Conservation (phyloP, 352 stramenopile genomes). For the Halophytophthora batemanensis region DNA sequence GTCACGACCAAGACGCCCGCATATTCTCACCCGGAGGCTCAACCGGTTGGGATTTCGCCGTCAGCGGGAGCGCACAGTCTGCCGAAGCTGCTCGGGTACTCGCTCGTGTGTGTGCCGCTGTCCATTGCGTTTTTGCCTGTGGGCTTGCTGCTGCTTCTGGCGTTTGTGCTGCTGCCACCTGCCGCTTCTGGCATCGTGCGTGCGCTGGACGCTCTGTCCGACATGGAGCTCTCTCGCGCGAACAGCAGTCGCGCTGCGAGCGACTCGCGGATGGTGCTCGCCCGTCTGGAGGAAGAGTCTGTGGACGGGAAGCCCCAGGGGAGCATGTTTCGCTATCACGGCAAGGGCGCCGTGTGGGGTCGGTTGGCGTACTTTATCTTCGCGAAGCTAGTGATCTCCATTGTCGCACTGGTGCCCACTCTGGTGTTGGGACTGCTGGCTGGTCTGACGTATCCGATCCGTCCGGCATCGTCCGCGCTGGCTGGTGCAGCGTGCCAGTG, state of each 20-base stretch:
- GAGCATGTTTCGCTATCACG: slow-evolving; percentile 59
- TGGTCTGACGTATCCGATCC: slow-evolving; percentile 57
- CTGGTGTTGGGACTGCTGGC: slow-evolving; percentile 51
- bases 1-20: slow-evolving; percentile 21
- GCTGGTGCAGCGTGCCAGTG: slow-evolving; percentile 40
- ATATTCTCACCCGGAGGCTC: slow-evolving; percentile 10
- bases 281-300: slow-evolving; percentile 43
- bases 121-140: slow-evolving; percentile 59
- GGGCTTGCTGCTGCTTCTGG: slow-evolving; percentile 47
- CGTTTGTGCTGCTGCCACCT: slow-evolving; percentile 58
- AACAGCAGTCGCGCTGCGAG: slow-evolving; percentile 57
- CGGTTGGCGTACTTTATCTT: slow-evolving; percentile 70
- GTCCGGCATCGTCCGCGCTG: slow-evolving; percentile 38
- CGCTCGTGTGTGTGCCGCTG: slow-evolving; percentile 52
- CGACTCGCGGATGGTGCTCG: slow-evolving; percentile 57
- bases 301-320: slow-evolving; percentile 30
- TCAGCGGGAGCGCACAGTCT: slow-evolving; percentile 45
- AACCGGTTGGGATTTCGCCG: slow-evolving; percentile 1
- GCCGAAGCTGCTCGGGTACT: slow-evolving; percentile 61
- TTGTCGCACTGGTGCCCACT: slow-evolving; percentile 50
- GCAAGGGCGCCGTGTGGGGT: slow-evolving; percentile 51
- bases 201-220: slow-evolving; percentile 60
- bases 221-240: slow-evolving; percentile 71
- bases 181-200: slow-evolving; percentile 48
- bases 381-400: slow-evolving; percentile 59